phyloP scores from a whole-genome alignment of 768 basidiomycete species.

The Agrocybe praecox region DNA sequence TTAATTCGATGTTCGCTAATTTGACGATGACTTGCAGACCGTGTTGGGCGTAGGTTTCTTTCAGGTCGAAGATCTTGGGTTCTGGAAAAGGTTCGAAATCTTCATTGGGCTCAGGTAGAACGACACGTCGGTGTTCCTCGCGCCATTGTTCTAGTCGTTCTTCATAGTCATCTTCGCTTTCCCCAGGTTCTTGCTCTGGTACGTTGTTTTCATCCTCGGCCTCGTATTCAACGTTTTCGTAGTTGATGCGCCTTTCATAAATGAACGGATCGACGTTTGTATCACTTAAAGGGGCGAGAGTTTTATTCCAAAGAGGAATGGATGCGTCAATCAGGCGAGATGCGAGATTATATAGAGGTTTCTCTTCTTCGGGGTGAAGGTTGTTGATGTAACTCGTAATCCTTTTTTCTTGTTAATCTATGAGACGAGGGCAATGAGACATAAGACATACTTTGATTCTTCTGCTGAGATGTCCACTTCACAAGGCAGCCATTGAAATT shows the following conservation, averaged over 20 bases:
- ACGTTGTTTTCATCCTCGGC: constrained; percentile 16
- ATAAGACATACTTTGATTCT: constrained; percentile 20
- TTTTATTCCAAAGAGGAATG: constrained; percentile 34
- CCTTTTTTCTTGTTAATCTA: constrained; percentile 11
- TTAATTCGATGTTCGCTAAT: constrained; percentile 30
- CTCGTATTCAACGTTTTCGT: constrained; percentile 16
- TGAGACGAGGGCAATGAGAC: background rate
- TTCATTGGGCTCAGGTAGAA: constrained; percentile 21
- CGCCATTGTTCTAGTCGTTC: constrained; percentile 18
- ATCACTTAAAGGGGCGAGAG: constrained; percentile 17
- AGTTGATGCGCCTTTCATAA: constrained; percentile 16
- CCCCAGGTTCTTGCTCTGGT: constrained; percentile 16
- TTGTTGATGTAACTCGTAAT: constrained; percentile 47
- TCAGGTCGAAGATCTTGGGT: constrained; percentile 11
- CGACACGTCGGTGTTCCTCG: constrained; percentile 7
- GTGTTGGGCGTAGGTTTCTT: constrained; percentile 4
- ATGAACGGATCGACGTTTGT: background rate
- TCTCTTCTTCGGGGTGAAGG: constrained; percentile 31
- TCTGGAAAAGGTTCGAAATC: constrained; percentile 7
- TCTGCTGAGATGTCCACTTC: constrained; percentile 28
- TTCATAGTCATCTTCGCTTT: constrained; percentile 17
- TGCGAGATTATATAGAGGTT: constrained; percentile 26
- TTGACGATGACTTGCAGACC: constrained; percentile 28
- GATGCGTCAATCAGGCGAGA: constrained; percentile 26
- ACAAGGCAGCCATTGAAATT: constrained; percentile 30